Evolutionary conservation across 176 grass and related monocot species (phyloP).

Genomic region (Echinochloa phyllopogon): DNA sequence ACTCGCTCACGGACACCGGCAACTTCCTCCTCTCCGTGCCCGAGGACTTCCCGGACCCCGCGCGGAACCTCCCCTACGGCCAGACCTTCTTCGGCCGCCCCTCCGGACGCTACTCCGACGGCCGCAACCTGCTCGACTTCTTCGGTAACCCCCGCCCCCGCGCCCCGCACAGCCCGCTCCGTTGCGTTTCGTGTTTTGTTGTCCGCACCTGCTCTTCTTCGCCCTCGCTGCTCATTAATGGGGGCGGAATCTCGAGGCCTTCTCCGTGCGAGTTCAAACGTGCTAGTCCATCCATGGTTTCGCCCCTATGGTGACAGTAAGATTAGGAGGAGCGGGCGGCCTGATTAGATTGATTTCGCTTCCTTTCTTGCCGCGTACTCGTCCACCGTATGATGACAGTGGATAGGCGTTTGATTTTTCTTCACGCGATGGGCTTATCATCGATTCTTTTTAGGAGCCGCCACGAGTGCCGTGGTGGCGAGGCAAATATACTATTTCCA

Average conservation of each 20-base stretch:
- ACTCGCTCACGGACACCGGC: constrained; percentile 90
- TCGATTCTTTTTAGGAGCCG: constrained; percentile 15
- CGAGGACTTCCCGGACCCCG: constrained; percentile 63
- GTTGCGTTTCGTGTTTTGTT: neutral
- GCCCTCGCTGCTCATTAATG: neutral
- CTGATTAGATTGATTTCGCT: neutral
- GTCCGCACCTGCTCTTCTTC: neutral
- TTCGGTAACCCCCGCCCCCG: constrained; percentile 47
- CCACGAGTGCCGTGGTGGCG: neutral
- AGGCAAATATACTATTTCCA: constrained; percentile 11
- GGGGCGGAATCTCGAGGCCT: neutral
- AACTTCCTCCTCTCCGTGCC: constrained; percentile 74
- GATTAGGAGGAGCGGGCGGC: neutral
- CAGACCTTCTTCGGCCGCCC: constrained; percentile 89
- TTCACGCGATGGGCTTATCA: constrained; percentile 33
- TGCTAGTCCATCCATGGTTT: neutral
- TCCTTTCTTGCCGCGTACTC: constrained; percentile 11
- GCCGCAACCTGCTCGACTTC: constrained; percentile 91
- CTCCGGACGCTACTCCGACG: constrained; percentile 76
- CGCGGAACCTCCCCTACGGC: constrained; percentile 71
- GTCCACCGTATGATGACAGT: neutral
- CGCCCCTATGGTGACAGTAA: neutral
- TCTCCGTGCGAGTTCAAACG: neutral
- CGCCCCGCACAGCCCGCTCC: neutral
- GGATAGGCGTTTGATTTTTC: constrained; percentile 34